Evolutionary conservation across 768 basidiomycete species (phyloP), one percentile per base, ranked within the genome.

Genomic region (Xerocomellus intermedius): DNA sequence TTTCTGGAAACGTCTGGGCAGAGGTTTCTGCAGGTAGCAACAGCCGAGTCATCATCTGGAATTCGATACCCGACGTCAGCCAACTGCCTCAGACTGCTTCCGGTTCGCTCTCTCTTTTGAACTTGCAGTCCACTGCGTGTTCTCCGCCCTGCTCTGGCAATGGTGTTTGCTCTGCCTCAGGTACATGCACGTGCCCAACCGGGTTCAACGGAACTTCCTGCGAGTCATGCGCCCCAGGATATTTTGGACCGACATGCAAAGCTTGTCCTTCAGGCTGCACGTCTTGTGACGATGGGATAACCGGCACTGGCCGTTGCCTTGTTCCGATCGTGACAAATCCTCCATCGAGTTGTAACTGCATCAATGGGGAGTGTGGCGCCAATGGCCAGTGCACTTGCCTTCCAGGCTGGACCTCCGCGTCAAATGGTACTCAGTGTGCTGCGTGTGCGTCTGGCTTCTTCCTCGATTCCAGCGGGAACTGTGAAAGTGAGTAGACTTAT

Each of bases 171-270:
- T 82, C 85, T 0, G 69, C 84, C 1, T 79, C 82, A 0, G 89
- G 88, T 9, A 82, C 79, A 14, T 96, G 93, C 63, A 70, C 75
- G 0, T 96, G 93, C 63, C 78, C 83, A 0, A 55, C 81, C 2
- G 89, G 89, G 0, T 95, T 94, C 68, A 83, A 79, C 0, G 93
- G 93, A 4, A 68, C 84, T 5, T 84, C 86, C 0, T 96, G 94
- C 72, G 91, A 94, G 66, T 74, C 82, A 1, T 96, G 93, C 61
- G 77, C 82, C 1, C 33, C 77, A 6, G 89, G 89, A 1, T 87
- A 87, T 69, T 96, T 89, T 63, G 93, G 93, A 0, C 77, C 85
- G 1, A 75, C 70, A 0, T 95, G 93, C 65, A 73, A 82, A 50
- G 67, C 84, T 5, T 94, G 91, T 61, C 86, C 90, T 1, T 69